Evolutionary conservation across 2,329 filamentous ascomycete genomes (phyloP), one percentile per base, ranked within the genome.

Genomic region (Aulographum hederae): DNA sequence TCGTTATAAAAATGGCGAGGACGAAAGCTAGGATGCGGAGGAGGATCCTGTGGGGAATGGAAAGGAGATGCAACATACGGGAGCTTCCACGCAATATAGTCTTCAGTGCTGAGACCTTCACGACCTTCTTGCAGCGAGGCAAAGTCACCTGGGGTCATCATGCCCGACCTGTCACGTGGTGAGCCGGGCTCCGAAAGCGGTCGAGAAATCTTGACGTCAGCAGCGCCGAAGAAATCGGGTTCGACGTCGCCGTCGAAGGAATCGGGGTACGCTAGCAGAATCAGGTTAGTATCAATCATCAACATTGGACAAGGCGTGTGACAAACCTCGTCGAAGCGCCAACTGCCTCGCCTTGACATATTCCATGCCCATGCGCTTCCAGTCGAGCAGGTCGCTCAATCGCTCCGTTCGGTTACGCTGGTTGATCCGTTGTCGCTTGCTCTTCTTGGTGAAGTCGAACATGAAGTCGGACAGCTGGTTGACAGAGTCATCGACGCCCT

Each of bases 91-190:
- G 86, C 79, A 47, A 95, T 82, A 53, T 98, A 95, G 50, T 98
- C 89, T 57, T 98, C 89, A 0, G 89, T 95, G 58, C 68, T 89
- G 43, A 98, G 59, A 1, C 86, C 85, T 54, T 98, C 89, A 27
- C 78, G 77, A 28, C 84, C 82, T 56, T 98, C 89, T 56, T 95
- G 89, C 34, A 98, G 62, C 43, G 82, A 93, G 18, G 84, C 89
- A 64, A 95, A 95, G 54, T 98, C 89, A 29, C 89, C 89, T 5
- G 89, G 89, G 1, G 89, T 98, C 89, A 98, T 95, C 84, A 94
- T 93, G 33, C 89, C 89, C 27, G 77, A 77, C 20, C 84, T 71
- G 50, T 93, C 85, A 38, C 85, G 69, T 6, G 89, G 89, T 13
- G 84, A 93, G 6, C 89, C 89, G 2, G 89, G 89, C 31, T 92